Percentiles rank a stretch among this genome's conserved stretches.
Evolutionary conservation across 148 eudicot species (phyloP).

Genomic region (Rhododendron mucronatum): DNA sequence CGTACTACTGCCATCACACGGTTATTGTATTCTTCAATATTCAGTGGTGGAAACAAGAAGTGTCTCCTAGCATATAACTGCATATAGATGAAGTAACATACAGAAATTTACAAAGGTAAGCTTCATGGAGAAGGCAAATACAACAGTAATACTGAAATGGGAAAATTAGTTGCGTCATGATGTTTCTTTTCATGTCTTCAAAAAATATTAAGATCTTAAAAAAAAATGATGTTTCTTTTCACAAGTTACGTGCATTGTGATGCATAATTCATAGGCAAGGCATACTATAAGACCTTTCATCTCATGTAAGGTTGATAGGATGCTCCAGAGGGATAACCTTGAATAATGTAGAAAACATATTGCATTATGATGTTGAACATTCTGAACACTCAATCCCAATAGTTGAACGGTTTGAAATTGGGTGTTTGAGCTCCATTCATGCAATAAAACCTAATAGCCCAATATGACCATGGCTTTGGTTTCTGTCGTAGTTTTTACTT

Average conservation of each 20-base stretch:
- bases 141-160: not conserved
- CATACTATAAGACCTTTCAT: not conserved
- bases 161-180: not conserved
- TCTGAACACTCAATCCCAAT: not conserved
- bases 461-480: not conserved
- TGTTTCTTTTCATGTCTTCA: not conserved
- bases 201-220: no score
- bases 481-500: not conserved
- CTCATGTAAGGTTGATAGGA: not conserved
- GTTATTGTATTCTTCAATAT: slow-evolving; percentile 86
- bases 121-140: not conserved
- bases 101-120: not conserved
- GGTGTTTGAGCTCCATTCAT: not conserved
- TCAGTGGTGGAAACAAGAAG: slow-evolving; percentile 83
- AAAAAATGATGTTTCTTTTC: not conserved
- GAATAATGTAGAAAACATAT: not conserved
- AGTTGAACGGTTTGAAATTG: not conserved
- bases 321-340: not conserved
- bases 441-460: not conserved
- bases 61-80: slow-evolving; percentile 96
- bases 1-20: slow-evolving; percentile 95
- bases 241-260: not conserved
- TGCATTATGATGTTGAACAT: not conserved
- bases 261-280: not conserved
- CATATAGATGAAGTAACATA: slow-evolving; percentile 14